Base-by-base conservation (phyloP, 768 basidiomycete species). In the Rhizopogon salebrosus region DNA sequence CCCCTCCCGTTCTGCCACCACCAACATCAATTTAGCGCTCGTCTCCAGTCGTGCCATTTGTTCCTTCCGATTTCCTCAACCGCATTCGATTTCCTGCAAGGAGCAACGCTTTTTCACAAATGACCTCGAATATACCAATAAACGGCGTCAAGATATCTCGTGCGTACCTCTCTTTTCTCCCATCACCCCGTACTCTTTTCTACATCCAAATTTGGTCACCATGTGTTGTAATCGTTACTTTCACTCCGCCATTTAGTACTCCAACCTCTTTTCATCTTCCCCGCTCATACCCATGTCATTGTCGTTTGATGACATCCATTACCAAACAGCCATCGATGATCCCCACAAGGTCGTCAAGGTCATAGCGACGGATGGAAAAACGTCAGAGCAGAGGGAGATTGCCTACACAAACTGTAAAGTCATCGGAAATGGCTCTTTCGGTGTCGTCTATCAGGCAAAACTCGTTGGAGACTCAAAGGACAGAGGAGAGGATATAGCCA, bases 371-470 rank as follows among this genome's bases (percentile, higher is more conserved):
- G 89, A 95, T 64, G 97, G 97, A 73, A 98, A 95, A 82, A 75
- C 86, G 6, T 93, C 91, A 63, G 88, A 90, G 46, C 86, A 89
- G 57, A 80, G 80, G 64, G 89, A 94, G 62, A 84, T 98, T 64
- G 81, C 86, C 43, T 99, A 99, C 76, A 97, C 91, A 62, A 94
- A 91, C 70, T 95, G 90, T 80, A 98, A 97, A 75, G 92, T 99
- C 67, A 90, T 95, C 65, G 97, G 97, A 52, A 98, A 99, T 67
- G 97, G 97, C 71, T 95, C 93, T 54, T 99, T 99, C 64, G 97
- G 97, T 61, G 95, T 99, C 70, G 97, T 99, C 58, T 98, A 95
- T 71, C 92, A 94, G 60, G 95, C 95, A 54, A 92, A 85, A 72
- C 83, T 98, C 51, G 76, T 94, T 46, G 77, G 77, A 13, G 77